Evolutionary conservation across 2,329 filamentous ascomycete genomes (phyloP).

Genomic region (Waltergamsia citrina): DNA sequence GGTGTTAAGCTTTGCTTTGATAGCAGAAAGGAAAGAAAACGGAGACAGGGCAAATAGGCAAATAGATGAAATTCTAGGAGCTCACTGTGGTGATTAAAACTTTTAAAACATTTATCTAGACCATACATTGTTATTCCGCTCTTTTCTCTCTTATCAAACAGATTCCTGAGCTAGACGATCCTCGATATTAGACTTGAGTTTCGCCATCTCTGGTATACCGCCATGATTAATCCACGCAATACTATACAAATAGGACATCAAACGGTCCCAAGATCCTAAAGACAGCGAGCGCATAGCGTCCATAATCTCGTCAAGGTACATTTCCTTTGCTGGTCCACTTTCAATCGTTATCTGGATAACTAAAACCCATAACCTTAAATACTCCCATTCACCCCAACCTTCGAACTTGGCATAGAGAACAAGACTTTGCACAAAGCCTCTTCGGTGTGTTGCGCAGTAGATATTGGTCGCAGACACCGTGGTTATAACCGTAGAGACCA

Average conservation of each 20-base stretch:
- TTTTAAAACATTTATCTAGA: too few relatives aligned
- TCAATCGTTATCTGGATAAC: conserved; percentile 6
- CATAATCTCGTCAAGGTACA: conserved; percentile 6
- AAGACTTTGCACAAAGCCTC: neutral
- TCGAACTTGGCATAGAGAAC: neutral
- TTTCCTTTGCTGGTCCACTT: neutral
- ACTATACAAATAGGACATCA: neutral
- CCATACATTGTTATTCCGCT: too few relatives aligned
- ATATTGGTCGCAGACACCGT: conserved; percentile 8
- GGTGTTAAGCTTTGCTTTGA: too few relatives aligned
- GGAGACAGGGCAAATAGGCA: too few relatives aligned
- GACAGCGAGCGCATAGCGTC: neutral
- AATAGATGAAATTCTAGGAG: too few relatives aligned
- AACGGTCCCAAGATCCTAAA: neutral
- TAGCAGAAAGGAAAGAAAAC: too few relatives aligned
- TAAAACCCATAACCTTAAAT: conserved; percentile 9
- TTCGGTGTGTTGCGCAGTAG: conserved; percentile 5
- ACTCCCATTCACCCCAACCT: conserved; percentile 4
- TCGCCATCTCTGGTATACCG: neutral
- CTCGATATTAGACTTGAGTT: neutral
- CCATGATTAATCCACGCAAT: neutral
- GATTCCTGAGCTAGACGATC: neutral
- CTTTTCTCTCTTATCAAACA: too few relatives aligned
- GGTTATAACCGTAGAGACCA: conserved; percentile 5
- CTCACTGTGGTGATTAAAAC: too few relatives aligned